phyloP scores from a whole-genome alignment of 768 basidiomycete species.

The Mycena amicta region DNA sequence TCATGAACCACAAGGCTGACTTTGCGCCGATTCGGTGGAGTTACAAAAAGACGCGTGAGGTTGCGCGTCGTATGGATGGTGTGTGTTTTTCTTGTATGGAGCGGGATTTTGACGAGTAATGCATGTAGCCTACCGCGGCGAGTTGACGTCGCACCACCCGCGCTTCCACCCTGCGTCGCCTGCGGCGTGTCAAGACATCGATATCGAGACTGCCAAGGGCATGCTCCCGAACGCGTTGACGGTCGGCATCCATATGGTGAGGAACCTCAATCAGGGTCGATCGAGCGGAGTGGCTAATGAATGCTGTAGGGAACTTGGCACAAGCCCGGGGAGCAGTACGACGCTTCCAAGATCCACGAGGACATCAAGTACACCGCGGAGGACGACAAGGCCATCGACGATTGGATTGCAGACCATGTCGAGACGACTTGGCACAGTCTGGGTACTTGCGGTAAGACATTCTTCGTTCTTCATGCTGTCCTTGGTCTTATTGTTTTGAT shows the following conservation, averaged over 20 bases:
- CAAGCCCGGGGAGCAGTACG: slow-evolving; percentile 55
- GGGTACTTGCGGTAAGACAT: slow-evolving; percentile 46
- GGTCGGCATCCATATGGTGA: slow-evolving; percentile 71
- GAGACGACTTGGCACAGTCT: slow-evolving; percentile 81
- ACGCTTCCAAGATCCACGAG: slow-evolving; percentile 59
- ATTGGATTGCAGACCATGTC: slow-evolving; percentile 50
- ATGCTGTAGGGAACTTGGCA: slow-evolving; percentile 52
- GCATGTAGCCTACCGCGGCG: slow-evolving; percentile 63
- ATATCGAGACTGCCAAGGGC: slow-evolving; percentile 67
- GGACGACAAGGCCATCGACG: slow-evolving; percentile 73
- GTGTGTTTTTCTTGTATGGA: slow-evolving; percentile 9
- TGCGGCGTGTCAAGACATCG: slow-evolving; percentile 62
- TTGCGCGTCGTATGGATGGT: slow-evolving; percentile 75
- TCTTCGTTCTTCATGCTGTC: neutral
- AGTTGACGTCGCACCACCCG: slow-evolving; percentile 72
- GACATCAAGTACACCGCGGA: slow-evolving; percentile 68
- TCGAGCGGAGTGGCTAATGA: neutral
- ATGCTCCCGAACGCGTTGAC: slow-evolving; percentile 62
- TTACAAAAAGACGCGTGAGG: slow-evolving; percentile 76
- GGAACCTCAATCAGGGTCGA: slow-evolving; percentile 8
- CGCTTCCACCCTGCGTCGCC: slow-evolving; percentile 72
- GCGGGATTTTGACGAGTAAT: neutral
- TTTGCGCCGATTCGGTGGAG: slow-evolving; percentile 77
- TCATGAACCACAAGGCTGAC: slow-evolving; percentile 80
- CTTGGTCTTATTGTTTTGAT: neutral